Conservation (phyloP, 2,329 filamentous ascomycete species). For the Ophiostoma sp. region DNA sequence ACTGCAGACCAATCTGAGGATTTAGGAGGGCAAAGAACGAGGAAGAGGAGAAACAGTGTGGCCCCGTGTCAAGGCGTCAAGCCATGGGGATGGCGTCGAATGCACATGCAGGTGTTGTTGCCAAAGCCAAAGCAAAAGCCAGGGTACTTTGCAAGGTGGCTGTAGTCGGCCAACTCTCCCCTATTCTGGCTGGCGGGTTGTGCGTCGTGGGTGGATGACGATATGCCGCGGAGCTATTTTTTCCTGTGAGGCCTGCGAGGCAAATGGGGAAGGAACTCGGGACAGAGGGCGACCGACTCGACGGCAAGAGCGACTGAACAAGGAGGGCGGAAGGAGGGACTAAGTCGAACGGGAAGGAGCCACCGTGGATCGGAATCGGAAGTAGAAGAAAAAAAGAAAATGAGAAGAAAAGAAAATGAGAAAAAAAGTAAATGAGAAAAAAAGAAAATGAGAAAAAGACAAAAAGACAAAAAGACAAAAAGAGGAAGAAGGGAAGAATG, state of each 20-base stretch:
- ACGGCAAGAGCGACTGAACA: background rate
- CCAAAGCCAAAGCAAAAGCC: background rate
- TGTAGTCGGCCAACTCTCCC: too few relatives aligned
- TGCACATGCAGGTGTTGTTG: background rate
- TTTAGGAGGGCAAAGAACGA: slow-evolving; percentile 1
- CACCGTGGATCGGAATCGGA: background rate
- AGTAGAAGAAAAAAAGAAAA: background rate
- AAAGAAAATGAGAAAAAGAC: background rate
- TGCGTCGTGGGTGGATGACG: background rate
- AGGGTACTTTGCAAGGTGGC: background rate
- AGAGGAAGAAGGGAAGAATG: background rate
- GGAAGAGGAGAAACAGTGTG: background rate
- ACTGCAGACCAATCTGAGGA: too few relatives aligned
- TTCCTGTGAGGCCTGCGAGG: background rate
- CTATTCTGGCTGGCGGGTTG: background rate
- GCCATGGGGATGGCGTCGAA: background rate
- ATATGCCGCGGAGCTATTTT: background rate
- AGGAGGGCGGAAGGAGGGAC: background rate
- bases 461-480: background rate
- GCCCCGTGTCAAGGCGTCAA: slow-evolving; percentile 13
- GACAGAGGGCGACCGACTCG: too few relatives aligned
- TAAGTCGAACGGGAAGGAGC: slow-evolving; percentile 1
- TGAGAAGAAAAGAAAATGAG: background rate
- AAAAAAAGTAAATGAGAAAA: background rate
- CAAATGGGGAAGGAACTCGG: background rate